Conservation (phyloP, 2,329 filamentous ascomycete species). For the Fusarium goolgardi region DNA sequence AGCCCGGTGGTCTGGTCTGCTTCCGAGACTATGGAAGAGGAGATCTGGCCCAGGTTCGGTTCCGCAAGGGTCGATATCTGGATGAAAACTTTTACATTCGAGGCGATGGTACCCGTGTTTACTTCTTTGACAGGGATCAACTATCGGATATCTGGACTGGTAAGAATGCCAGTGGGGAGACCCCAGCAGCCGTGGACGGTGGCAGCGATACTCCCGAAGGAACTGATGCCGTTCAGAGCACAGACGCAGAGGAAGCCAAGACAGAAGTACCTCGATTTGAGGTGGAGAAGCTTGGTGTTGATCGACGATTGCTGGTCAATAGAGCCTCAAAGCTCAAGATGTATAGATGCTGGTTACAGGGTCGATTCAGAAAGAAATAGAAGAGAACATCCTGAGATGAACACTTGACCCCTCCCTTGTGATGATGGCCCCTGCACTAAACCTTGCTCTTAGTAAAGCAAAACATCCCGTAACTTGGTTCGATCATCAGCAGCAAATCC, state of each 20-base stretch:
- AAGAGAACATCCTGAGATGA: constrained; percentile 41
- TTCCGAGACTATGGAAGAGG: constrained; percentile 98
- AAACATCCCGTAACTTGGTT: constrained; percentile 53
- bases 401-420: not conserved
- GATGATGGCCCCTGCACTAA: not conserved
- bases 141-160: constrained; percentile 81
- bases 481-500: constrained; percentile 65
- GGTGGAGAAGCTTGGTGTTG: constrained; percentile 81
- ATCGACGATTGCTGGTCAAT: constrained; percentile 92
- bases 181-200: constrained; percentile 10
- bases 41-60: constrained; percentile 94
- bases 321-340: constrained; percentile 92
- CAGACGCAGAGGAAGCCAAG: constrained; percentile 35
- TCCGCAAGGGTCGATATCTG: constrained; percentile 94
- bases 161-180: constrained; percentile 43
- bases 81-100: constrained; percentile 98
- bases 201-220: not conserved
- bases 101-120: constrained; percentile 94
- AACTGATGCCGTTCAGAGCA: constrained; percentile 6
- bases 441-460: constrained; percentile 53
- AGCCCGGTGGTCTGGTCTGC: constrained; percentile 91
- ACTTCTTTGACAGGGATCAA: constrained; percentile 94
- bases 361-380: constrained; percentile 78
- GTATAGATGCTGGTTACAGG: constrained; percentile 98
- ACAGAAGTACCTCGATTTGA: constrained; percentile 65